Base-by-base conservation (phyloP, 257 asterid genomes). In the Rehmannia glutinosa region DNA sequence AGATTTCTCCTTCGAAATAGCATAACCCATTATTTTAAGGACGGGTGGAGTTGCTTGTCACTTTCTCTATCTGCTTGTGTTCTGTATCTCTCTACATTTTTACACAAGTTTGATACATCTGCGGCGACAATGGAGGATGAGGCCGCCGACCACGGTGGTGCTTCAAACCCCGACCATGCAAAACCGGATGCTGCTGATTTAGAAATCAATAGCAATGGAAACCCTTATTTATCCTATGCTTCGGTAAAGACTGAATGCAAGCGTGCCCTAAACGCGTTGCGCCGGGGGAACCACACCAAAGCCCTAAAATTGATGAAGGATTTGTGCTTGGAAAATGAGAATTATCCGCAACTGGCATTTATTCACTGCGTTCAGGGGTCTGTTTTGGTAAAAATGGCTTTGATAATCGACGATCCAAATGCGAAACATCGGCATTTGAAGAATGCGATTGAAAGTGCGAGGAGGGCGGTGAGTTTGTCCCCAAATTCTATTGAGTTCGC, bases 281-380 rank as follows among this genome's bases (percentile, higher is more conserved):
- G 96, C 12, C 70, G 85, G 6, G 95, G 96, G 17, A 91, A 82
- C 82, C 88, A 86, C 77, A 83, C 75, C 12, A 86, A 81, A 77
- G 86, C 97, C 68, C 81, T 91, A 17, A 82, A 89, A 57, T 41
- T 88, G 80, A 86, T 91, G 87, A 88, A 86, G 84, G 96, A 91
- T 42, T 64, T 91, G 84, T 51, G 81, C 36, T 62, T 78, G 6
- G 86, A 91, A 73, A 75, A 88, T 42, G 89, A 74, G 7, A 79
- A 62, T 68, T 76, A 92, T 7, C 82, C 85, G 0, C 69, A 84
- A 60, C 69, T 73, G 60, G 91, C 93, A 6, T 74, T 91, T 67
- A 78, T 91, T 69, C 67, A 86, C 66, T 87, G 97, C 1, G 86
- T 84, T 19, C 93, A 84, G 64, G 95, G 93, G 21, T 83, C 93